Evolutionary conservation across 2,329 filamentous ascomycete genomes (phyloP).

Genomic region (Colletotrichum brevisporum): DNA sequence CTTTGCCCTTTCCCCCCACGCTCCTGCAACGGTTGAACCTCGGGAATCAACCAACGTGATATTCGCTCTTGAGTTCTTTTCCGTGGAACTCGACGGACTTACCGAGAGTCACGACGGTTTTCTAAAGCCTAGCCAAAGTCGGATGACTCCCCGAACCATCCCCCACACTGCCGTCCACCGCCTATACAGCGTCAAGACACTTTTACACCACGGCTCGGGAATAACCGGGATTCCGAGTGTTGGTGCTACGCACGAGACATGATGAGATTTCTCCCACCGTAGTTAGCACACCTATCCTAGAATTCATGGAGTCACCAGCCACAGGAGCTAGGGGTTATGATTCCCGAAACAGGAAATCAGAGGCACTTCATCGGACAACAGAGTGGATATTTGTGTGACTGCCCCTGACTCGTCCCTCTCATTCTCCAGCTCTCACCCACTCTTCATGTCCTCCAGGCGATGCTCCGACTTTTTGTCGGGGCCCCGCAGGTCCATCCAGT

Average conservation of each 20-base stretch:
- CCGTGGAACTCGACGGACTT: background rate
- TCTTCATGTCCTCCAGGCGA: background rate
- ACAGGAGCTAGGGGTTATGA: slow-evolving; percentile 10
- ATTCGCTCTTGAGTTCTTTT: background rate
- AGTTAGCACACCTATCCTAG: background rate
- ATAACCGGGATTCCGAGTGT: background rate
- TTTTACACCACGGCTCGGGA: background rate
- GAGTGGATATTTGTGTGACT: slow-evolving; percentile 19
- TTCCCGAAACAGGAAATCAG: slow-evolving; percentile 25
- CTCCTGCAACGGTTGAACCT: background rate
- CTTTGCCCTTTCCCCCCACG: background rate
- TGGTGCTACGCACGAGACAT: background rate
- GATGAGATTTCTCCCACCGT: background rate
- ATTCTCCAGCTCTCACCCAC: background rate
- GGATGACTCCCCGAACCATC: slow-evolving; percentile 10
- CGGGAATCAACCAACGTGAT: background rate
- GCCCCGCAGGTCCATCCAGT: slow-evolving; percentile 12
- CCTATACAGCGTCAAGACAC: background rate
- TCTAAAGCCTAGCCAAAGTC: background rate
- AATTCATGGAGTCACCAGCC: background rate
- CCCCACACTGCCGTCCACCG: slow-evolving; percentile 14
- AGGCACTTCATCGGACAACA: slow-evolving; percentile 23
- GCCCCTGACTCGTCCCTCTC: slow-evolving; percentile 16
- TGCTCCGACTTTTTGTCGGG: slow-evolving; percentile 14
- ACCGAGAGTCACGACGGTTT: background rate